Conservation (phyloP, 805 yeast species). For the Pichia thaimueangensis region DNA sequence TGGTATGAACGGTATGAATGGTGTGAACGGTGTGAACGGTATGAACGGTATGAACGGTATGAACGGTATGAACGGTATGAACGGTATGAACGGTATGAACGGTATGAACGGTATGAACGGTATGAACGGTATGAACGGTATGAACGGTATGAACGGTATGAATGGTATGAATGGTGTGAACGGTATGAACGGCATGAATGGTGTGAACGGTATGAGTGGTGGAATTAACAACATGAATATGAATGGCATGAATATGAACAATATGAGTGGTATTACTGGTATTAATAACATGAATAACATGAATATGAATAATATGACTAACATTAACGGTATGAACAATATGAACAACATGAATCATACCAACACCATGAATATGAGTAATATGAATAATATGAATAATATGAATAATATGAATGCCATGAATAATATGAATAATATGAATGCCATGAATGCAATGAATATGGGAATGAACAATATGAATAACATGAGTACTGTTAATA, state of each 20-base stretch:
- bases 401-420: slow-evolving; percentile 3
- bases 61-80: background rate
- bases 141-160: slow-evolving; percentile 1
- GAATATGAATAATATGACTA: background rate
- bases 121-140: background rate
- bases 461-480: background rate
- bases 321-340: background rate
- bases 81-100: background rate
- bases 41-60: background rate
- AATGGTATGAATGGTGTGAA: background rate
- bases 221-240: slow-evolving; percentile 1
- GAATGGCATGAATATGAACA: slow-evolving; percentile 9
- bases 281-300: background rate
- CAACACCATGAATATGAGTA: background rate
- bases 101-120: background rate
- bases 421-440: background rate
- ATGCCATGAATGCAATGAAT: background rate
- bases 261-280: background rate
- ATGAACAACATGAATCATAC: slow-evolving; percentile 1
- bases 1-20: background rate
- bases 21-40: background rate
- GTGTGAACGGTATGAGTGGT: background rate
- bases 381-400: slow-evolving; percentile 1
- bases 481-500: background rate
- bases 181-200: background rate